Evolutionary conservation across 768 basidiomycete genomes (phyloP), one percentile per base, ranked within the genome.

Genomic region (Myochromella boudieri): DNA sequence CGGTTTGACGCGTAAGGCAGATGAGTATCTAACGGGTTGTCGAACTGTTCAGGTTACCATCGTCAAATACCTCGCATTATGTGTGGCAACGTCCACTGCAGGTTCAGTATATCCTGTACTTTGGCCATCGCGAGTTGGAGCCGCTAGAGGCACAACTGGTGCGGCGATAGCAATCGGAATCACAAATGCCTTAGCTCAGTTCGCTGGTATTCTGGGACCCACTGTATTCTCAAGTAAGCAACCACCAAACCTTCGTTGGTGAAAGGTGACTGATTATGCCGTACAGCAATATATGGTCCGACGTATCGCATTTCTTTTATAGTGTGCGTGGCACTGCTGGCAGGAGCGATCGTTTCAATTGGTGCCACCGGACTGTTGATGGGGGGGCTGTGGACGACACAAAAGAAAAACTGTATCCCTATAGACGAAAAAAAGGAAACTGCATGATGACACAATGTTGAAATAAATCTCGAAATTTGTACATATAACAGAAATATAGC

Each of bases 61-160:
- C n/a, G 40, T 46, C 8, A 53, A 34, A 42, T 53, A 53, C 25
- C 44, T 53, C 22, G 43, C 42, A 9, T 44, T 53, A 2, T 49
- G 47, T 24, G 48, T 53, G 11, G 52, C 52, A 1, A 53, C 48
- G 38, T 12, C 52, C 20, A 49, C 52, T 15, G 52, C 52, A 4
- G 52, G 47, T 11, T 49, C 48, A 22, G 47, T 53, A 5, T 46
- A 45, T 15, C 52, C 48, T n/a, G 41, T 49, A 1, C 15, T 53
- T 10, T 53, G 52, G 52, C 52, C 52, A 25, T 48, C 42, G 28
- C 52, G 48, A 17, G 52, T 53, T 5, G 46, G 49, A 46, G 52
- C 44, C 10, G 43, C 52, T 10, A 47, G 25, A 20, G 52, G 52
- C 4, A 53, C 52, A 4, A 53, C 52, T 4, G 52, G 47, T 5